Conservation (phyloP, 2,329 filamentous ascomycete species). For the Myriosclerotinia scirpicola region DNA sequence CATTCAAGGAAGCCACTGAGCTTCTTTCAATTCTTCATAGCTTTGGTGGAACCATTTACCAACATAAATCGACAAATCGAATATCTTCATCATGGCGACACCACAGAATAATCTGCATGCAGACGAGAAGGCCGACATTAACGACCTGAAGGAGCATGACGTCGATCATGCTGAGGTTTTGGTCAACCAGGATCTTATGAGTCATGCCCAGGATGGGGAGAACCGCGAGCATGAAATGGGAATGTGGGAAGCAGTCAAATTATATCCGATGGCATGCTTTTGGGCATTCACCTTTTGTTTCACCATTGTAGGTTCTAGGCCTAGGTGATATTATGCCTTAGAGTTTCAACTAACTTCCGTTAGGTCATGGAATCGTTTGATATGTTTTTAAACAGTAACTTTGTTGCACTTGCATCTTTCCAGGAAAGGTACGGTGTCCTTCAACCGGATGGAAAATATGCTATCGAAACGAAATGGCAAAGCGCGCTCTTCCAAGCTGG, state of each 20-base stretch:
- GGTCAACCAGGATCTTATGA: background rate
- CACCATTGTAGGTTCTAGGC: slow-evolving; percentile 49
- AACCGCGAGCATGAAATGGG: slow-evolving; percentile 52
- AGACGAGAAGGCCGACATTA: background rate
- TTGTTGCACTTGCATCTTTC: slow-evolving; percentile 54
- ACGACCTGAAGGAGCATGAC: background rate
- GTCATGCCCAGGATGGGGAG: slow-evolving; percentile 50
- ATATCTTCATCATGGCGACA: background rate
- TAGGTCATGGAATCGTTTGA: slow-evolving; percentile 65
- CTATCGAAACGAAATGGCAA: slow-evolving; percentile 57
- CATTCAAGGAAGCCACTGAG: background rate
- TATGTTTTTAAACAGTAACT: slow-evolving; percentile 61
- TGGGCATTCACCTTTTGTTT: slow-evolving; percentile 58
- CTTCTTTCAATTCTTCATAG: background rate
- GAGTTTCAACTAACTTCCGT: slow-evolving; percentile 20
- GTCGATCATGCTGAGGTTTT: background rate
- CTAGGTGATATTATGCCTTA: slow-evolving; percentile 17
- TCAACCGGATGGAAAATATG: slow-evolving; percentile 25
- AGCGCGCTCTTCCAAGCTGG: slow-evolving; percentile 56
- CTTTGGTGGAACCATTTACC: background rate
- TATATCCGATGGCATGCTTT: slow-evolving; percentile 53
- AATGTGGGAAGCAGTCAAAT: slow-evolving; percentile 50
- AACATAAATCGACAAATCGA: background rate
- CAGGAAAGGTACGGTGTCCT: slow-evolving; percentile 21
- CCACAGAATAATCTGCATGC: background rate